A percentile compares a stretch with the other conserved stretches of the same genome.
Conservation (phyloP, 1,139 yeast species). For the Yamadazyma membranifaciens region DNA sequence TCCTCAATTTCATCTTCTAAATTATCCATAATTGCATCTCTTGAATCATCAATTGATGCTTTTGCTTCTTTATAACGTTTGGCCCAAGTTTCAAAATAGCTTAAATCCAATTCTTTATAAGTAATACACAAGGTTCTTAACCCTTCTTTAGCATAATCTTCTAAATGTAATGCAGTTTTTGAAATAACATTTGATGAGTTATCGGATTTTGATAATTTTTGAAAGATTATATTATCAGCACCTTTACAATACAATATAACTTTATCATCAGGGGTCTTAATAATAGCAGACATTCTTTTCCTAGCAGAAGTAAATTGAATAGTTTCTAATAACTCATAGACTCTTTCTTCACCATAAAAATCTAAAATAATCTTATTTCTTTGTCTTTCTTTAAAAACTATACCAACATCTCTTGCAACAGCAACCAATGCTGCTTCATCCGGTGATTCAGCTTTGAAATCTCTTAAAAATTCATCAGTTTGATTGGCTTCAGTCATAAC, state of each 20-base stretch:
- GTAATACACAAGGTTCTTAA: slow-evolving; percentile 93
- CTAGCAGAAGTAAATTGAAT: slow-evolving; percentile 89
- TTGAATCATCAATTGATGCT: slow-evolving; percentile 66
- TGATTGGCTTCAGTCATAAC: slow-evolving; percentile 73
- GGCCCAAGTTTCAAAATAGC: slow-evolving; percentile 67
- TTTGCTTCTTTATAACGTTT: slow-evolving; percentile 67
- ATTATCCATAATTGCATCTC: slow-evolving; percentile 76
- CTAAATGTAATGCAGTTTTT: slow-evolving; percentile 74
- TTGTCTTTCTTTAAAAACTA: slow-evolving; percentile 72
- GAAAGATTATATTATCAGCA: slow-evolving; percentile 89
- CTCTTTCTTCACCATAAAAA: slow-evolving; percentile 70
- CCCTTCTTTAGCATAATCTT: slow-evolving; percentile 95
- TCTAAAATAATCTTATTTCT: slow-evolving; percentile 68
- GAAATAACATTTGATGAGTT: slow-evolving; percentile 36
- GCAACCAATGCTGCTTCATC: slow-evolving; percentile 96
- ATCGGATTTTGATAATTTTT: slow-evolving; percentile 52
- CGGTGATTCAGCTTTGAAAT: slow-evolving; percentile 93
- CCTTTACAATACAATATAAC: slow-evolving; percentile 80
- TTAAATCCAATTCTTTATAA: slow-evolving; percentile 65
- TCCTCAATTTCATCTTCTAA: slow-evolving; percentile 82
- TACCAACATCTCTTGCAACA: slow-evolving; percentile 91
- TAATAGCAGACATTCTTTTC: slow-evolving; percentile 67
- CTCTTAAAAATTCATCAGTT: slow-evolving; percentile 52
- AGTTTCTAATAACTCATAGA: slow-evolving; percentile 72
- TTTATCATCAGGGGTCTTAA: slow-evolving; percentile 46